phyloP scores from a whole-genome alignment of 495 filamentous ascomycete species.

The Penicillium pancosmium region DNA sequence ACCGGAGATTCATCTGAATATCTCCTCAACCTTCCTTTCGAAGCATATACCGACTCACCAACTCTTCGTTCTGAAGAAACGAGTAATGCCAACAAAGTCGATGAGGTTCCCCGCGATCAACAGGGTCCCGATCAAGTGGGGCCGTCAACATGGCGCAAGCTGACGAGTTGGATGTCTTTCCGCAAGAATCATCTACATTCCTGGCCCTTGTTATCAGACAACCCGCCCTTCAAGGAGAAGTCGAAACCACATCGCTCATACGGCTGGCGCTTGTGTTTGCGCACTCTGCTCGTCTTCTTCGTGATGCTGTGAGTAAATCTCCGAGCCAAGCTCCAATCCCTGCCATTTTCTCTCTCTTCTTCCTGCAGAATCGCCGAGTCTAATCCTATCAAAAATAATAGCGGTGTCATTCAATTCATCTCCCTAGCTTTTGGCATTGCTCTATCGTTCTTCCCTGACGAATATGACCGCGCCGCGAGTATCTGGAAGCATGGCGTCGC shows the following conservation, averaged over 20 bases:
- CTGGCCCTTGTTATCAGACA: slow-evolving; percentile 24
- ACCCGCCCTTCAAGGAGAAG: slow-evolving; percentile 9
- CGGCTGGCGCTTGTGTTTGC: slow-evolving; percentile 23
- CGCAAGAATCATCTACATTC: slow-evolving; percentile 16
- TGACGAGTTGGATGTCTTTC: slow-evolving; percentile 19
- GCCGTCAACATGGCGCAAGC: slow-evolving; percentile 21
- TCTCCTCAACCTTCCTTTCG: slow-evolving; percentile 18
- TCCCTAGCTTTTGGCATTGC: slow-evolving; percentile 54
- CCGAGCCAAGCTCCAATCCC: background rate
- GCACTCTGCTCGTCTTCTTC: slow-evolving; percentile 30
- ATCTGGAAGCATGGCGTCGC: slow-evolving; percentile 51
- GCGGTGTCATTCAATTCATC: slow-evolving; percentile 51
- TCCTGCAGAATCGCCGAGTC: background rate
- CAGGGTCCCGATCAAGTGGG: slow-evolving; percentile 13
- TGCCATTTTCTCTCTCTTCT: background rate
- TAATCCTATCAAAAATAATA: slow-evolving; percentile 18
- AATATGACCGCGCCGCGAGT: slow-evolving; percentile 50
- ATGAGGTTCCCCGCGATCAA: slow-evolving; percentile 10
- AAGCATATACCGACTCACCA: slow-evolving; percentile 27
- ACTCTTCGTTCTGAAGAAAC: slow-evolving; percentile 2
- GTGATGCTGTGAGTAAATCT: slow-evolving; percentile 41
- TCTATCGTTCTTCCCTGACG: slow-evolving; percentile 58
- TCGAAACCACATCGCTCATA: slow-evolving; percentile 11
- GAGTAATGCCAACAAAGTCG: slow-evolving; percentile 5
- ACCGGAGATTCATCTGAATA: slow-evolving; percentile 11